Percentiles rank a stretch among this genome's conserved stretches.
Evolutionary conservation across 1,284 basidiomycete genomes (phyloP).

Genomic region (Malassezia nana): DNA sequence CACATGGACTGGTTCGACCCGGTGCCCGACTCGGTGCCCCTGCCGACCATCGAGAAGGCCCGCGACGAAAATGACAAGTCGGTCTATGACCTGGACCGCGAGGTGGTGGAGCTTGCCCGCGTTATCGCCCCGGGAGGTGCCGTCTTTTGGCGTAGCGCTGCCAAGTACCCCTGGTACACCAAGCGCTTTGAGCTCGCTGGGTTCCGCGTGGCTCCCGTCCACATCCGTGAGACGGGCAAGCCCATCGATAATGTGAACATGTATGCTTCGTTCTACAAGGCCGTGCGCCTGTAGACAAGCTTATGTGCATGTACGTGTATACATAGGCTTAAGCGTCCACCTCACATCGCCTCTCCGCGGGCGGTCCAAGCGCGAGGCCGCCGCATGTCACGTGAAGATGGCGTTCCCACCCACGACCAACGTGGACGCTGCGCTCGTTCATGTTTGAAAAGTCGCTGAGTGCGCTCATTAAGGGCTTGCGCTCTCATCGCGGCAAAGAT

Average conservation of each 20-base stretch:
- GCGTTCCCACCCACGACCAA: not conserved
- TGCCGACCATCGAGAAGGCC: slow-evolving; percentile 46
- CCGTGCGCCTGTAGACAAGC: slow-evolving; percentile 31
- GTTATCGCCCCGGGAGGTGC: slow-evolving; percentile 59
- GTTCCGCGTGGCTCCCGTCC: slow-evolving; percentile 37
- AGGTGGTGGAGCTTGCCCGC: slow-evolving; percentile 58
- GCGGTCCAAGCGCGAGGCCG: not conserved
- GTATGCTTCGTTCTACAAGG: slow-evolving; percentile 51
- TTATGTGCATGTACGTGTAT: not conserved
- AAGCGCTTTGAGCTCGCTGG: slow-evolving; percentile 54
- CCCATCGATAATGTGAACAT: slow-evolving; percentile 61
- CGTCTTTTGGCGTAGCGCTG: slow-evolving; percentile 64
- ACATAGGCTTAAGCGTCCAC: not conserved
- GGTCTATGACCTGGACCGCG: slow-evolving; percentile 56
- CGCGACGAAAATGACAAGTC: slow-evolving; percentile 48
- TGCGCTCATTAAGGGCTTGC: slow-evolving; percentile 45
- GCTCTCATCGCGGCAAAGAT: slow-evolving; percentile 48
- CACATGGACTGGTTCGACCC: slow-evolving; percentile 66
- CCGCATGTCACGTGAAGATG: not conserved
- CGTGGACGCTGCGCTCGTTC: not conserved
- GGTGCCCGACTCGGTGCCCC: slow-evolving; percentile 51
- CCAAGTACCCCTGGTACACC: slow-evolving; percentile 65
- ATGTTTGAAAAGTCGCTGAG: slow-evolving; percentile 47
- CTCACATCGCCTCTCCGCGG: not conserved
- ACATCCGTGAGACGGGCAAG: slow-evolving; percentile 44